Percentiles rank a stretch among this genome's conserved stretches.
phyloP scores from a whole-genome alignment of 257 asterid species.

The Solanum bukasovii region DNA sequence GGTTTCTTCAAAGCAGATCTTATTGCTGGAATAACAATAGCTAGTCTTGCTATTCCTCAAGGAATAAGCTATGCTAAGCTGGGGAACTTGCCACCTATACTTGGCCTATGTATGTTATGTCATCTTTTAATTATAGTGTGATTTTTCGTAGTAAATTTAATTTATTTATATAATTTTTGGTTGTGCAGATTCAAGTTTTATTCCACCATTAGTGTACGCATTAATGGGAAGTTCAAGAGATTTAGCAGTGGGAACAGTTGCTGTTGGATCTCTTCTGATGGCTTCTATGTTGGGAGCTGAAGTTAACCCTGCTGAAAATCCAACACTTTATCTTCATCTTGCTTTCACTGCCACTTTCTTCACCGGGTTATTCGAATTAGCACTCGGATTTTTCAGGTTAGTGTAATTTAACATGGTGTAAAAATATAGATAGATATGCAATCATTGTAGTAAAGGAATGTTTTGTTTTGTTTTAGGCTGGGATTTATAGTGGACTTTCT shows the following conservation, averaged over 20 bases:
- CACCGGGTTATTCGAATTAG: conserved; percentile 60
- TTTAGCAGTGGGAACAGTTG: conserved; percentile 88
- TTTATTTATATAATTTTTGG: not conserved
- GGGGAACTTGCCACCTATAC: conserved; percentile 84
- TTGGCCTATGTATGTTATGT: conserved; percentile 66
- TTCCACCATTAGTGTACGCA: conserved; percentile 77
- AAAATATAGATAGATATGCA: too few species aligned
- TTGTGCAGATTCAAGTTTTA: conserved; percentile 71
- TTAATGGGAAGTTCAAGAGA: conserved; percentile 90
- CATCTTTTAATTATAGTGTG: too few species aligned
- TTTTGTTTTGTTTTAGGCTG: conserved; percentile 17
- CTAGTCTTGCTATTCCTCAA: conserved; percentile 96
- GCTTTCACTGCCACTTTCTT: conserved; percentile 82
- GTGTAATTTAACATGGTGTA: not conserved
- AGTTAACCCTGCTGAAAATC: conserved; percentile 40
- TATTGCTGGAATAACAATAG: conserved; percentile 89
- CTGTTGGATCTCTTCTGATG: conserved; percentile 70
- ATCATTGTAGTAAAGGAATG: not conserved
- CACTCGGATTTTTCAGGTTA: conserved; percentile 49
- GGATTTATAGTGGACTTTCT: conserved; percentile 93
- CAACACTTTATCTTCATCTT: conserved; percentile 59
- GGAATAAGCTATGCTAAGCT: conserved; percentile 96
- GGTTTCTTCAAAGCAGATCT: conserved; percentile 59
- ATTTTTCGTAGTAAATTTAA: not conserved
- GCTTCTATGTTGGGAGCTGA: conserved; percentile 60